Percentiles rank a stretch among this genome's conserved stretches.
Evolutionary conservation across 805 yeast species (phyloP).

Genomic region (Yamadazyma scolyti): DNA sequence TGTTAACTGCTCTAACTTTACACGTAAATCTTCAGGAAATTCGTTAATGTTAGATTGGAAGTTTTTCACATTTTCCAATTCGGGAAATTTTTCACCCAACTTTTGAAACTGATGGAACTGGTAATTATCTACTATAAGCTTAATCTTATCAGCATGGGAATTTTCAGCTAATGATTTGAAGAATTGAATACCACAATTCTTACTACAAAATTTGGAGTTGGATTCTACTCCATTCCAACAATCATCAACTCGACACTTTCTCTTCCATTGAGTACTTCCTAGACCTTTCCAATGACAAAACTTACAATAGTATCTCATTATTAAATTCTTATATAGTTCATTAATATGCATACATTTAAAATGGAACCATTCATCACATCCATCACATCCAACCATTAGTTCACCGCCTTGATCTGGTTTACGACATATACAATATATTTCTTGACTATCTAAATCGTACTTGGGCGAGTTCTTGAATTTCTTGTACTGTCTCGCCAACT

Average conservation of each 20-base stretch:
- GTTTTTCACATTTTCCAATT: constrained; percentile 27
- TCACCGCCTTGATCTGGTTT: constrained; percentile 70
- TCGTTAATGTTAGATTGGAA: constrained; percentile 14
- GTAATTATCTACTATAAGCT: constrained; percentile 15
- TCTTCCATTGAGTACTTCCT: constrained; percentile 65
- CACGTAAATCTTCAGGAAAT: constrained; percentile 16
- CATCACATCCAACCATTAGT: constrained; percentile 92
- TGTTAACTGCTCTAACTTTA: constrained; percentile 16
- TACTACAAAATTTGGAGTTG: constrained; percentile 68
- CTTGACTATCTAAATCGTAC: constrained; percentile 51
- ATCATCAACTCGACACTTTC: constrained; percentile 60
- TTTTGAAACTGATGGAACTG: constrained; percentile 15
- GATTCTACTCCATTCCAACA: constrained; percentile 56
- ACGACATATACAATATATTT: constrained; percentile 74
- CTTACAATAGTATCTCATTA: constrained; percentile 67
- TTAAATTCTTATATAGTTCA: constrained; percentile 47
- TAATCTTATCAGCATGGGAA: constrained; percentile 8
- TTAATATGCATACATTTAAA: constrained; percentile 69
- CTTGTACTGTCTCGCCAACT: constrained; percentile 34
- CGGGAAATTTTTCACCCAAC: constrained; percentile 42
- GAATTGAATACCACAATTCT: constrained; percentile 61
- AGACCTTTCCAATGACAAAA: constrained; percentile 56
- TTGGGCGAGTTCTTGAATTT: constrained; percentile 33
- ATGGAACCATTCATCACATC: constrained; percentile 95
- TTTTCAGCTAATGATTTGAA: constrained; percentile 7